phyloP scores from a whole-genome alignment of 495 filamentous ascomycete species.

The Penicillium coprophilum region DNA sequence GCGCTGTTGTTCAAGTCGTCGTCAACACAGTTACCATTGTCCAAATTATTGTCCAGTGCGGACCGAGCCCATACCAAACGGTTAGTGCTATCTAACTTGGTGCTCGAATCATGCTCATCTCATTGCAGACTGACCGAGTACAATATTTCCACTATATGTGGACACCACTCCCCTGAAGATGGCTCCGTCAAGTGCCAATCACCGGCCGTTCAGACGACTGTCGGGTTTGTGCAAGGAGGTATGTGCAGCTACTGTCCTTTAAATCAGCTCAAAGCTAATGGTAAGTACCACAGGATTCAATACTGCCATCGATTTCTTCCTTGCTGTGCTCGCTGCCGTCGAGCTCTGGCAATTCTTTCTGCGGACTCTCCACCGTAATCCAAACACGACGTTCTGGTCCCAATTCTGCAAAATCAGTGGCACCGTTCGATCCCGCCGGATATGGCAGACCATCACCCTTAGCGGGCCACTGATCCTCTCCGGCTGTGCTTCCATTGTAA shows the following conservation, averaged over 20 bases:
- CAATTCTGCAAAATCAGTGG: constrained; percentile 35
- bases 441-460: constrained; percentile 39
- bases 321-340: constrained; percentile 33
- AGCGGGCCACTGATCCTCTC: constrained; percentile 36
- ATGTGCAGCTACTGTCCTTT: not conserved
- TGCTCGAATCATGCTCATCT: constrained; percentile 5
- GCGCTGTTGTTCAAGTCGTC: constrained; percentile 35
- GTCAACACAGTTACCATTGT: constrained; percentile 36
- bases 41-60: constrained; percentile 41
- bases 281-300: constrained; percentile 30
- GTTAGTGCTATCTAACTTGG: constrained; percentile 8
- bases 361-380: constrained; percentile 31
- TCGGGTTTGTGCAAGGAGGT: constrained; percentile 43
- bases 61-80: constrained; percentile 34
- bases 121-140: constrained; percentile 27
- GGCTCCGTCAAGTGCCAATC: constrained; percentile 38
- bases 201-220: constrained; percentile 33
- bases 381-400: constrained; percentile 27
- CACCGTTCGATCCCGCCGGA: constrained; percentile 32
- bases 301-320: constrained; percentile 34
- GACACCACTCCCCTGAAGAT: constrained; percentile 36
- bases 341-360: constrained; percentile 41
- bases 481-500: constrained; percentile 37
- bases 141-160: constrained; percentile 45
- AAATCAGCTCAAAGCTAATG: not conserved